Evolutionary conservation across 2,329 filamentous ascomycete species (phyloP).

Genomic region (Aspergillus neoniger): DNA sequence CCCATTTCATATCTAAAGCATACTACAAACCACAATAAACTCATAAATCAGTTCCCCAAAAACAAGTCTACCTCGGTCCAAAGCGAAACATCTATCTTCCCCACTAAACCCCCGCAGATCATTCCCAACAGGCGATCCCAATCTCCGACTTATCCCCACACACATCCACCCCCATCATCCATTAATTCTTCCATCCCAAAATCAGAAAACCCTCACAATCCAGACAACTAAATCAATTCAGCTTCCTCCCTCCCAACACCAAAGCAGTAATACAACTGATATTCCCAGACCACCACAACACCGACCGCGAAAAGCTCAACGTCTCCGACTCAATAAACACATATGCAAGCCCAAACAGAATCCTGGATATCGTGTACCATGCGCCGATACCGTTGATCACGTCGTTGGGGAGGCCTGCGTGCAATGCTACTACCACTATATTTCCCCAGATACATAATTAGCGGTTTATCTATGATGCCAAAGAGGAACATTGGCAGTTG

Average conservation of each 20-base stretch:
- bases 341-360: constrained; percentile 39
- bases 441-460: neutral
- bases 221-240: constrained; percentile 7
- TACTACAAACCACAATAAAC: neutral
- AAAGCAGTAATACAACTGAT: constrained; percentile 41
- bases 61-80: no score
- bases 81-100: no score
- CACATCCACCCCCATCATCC: no score
- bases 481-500: neutral
- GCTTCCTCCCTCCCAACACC: constrained; percentile 37
- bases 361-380: constrained; percentile 39
- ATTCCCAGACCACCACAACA: constrained; percentile 44
- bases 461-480: neutral
- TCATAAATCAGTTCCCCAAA: neutral
- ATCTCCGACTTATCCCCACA: neutral
- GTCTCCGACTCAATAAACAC: constrained; percentile 32
- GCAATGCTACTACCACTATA: constrained; percentile 37
- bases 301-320: constrained; percentile 38
- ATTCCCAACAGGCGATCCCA: neutral
- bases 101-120: neutral
- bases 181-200: neutral
- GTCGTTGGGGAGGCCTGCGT: constrained; percentile 36
- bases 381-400: constrained; percentile 41
- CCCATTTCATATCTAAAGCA: neutral
- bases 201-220: neutral